These are phyloP conservation scores for Paramarasmius palmivorus DNA, from an alignment of 1,284 basidiomycete genomes.

Conservation along the genomic window DNA sequence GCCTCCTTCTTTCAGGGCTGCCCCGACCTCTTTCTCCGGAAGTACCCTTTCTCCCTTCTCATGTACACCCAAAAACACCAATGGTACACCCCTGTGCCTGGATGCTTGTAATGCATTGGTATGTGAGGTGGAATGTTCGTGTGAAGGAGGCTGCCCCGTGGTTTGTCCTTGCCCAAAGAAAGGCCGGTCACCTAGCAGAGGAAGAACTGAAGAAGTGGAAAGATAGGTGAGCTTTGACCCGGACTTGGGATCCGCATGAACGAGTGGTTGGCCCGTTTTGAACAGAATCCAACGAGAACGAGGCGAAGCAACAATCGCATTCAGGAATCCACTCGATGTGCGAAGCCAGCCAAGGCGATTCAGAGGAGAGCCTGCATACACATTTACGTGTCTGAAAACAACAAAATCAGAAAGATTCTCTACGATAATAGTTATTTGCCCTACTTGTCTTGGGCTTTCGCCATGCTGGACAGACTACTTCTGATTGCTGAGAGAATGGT, in stretches of 20 bases:
- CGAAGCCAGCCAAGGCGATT: constrained; percentile 89
- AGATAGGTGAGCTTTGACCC: constrained; percentile 47
- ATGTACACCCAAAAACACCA: constrained; percentile 15
- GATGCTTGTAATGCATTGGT: constrained; percentile 60
- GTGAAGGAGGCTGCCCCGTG: constrained; percentile 42
- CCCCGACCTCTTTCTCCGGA: neutral
- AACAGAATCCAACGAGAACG: constrained; percentile 76
- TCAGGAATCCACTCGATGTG: constrained; percentile 70
- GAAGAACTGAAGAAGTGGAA: constrained; percentile 54
- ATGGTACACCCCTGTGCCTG: constrained; percentile 49
- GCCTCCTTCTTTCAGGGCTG: constrained; percentile 1
- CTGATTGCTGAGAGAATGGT: neutral
- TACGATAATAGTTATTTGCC: neutral
- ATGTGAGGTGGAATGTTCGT: constrained; percentile 30
- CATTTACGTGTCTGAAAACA: constrained; percentile 46
- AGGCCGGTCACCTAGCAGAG: constrained; percentile 48
- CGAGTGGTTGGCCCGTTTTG: constrained; percentile 65
- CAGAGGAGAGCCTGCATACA: constrained; percentile 77
- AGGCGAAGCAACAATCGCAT: constrained; percentile 58
- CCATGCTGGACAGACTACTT: neutral
- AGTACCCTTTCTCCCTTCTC: neutral
- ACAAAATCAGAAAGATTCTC: neutral
- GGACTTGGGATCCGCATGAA: constrained; percentile 30
- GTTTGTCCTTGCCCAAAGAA: constrained; percentile 69
- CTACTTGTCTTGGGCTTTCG: neutral